phyloP scores from a whole-genome alignment of 371 early-diverging fungal genomes.

The Mortierella sp. region DNA sequence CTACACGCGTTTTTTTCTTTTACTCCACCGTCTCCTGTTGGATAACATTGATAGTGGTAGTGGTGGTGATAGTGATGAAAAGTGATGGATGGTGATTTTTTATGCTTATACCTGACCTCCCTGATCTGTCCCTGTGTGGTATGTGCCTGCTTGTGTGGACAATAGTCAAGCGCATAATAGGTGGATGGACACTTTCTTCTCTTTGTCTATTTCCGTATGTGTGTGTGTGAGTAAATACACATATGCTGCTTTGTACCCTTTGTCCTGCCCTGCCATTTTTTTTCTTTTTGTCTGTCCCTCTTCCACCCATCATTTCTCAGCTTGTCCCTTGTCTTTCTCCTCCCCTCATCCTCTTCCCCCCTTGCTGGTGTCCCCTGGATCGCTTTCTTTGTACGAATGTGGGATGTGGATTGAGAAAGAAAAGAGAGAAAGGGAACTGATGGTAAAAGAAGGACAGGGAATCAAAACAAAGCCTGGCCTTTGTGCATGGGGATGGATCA shows the following conservation, averaged over 20 bases:
- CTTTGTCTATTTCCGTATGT: background rate
- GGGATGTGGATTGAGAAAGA: no score
- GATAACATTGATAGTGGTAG: background rate
- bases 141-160: background rate
- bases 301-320: background rate
- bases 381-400: background rate
- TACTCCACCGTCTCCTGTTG: background rate
- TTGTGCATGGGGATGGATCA: no score
- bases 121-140: slow-evolving; percentile 2
- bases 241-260: background rate
- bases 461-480: background rate
- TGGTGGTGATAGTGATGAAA: background rate
- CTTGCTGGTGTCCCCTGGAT: slow-evolving; percentile 2
- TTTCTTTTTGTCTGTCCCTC: background rate
- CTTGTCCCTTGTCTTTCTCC: background rate
- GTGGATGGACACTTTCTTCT: background rate
- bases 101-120: background rate
- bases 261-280: background rate
- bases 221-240: background rate
- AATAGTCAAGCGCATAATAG: background rate
- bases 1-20: no score
- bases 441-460: no score
- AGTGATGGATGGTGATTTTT: background rate
- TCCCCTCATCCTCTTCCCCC: slow-evolving; percentile 4
- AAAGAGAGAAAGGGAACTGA: no score